Conservation (phyloP, 2,329 filamentous ascomycete genomes). For the Phialemoniopsis sp. region DNA sequence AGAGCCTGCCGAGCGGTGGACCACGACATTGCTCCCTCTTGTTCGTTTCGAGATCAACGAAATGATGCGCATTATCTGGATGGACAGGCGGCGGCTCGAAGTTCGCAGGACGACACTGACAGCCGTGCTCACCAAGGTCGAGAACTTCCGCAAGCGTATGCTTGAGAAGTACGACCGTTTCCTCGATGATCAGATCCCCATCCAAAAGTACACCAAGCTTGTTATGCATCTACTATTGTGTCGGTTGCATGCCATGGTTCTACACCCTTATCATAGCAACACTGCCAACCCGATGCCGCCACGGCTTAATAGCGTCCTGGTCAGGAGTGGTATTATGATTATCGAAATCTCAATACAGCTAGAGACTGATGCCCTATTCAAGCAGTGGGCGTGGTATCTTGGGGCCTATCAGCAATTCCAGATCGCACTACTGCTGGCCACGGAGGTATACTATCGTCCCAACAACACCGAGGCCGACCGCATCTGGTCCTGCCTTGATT, state of each 20-base stretch:
- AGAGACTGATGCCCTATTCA: constrained; percentile 39
- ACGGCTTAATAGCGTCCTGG: constrained; percentile 57
- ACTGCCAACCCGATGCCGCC: constrained; percentile 48
- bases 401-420: constrained; percentile 73
- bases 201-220: constrained; percentile 60
- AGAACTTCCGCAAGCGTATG: constrained; percentile 62
- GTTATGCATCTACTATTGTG: constrained; percentile 62
- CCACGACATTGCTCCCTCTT: constrained; percentile 61
- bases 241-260: constrained; percentile 60
- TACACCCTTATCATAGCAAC: constrained; percentile 62
- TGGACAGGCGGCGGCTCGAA: constrained; percentile 64
- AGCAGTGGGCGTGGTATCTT: constrained; percentile 64
- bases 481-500: constrained; percentile 70
- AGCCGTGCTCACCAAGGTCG: constrained; percentile 61
- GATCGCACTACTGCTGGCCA: constrained; percentile 62
- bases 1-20: constrained; percentile 53
- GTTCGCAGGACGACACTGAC: constrained; percentile 57
- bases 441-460: constrained; percentile 60
- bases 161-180: constrained; percentile 61
- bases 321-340: constrained; percentile 54
- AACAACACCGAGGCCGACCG: constrained; percentile 54
- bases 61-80: constrained; percentile 67
- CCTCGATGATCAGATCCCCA: constrained; percentile 53
- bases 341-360: constrained; percentile 42
- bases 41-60: constrained; percentile 72